Evolutionary conservation across 805 yeast species (phyloP).

Genomic region (Candida berthetii): DNA sequence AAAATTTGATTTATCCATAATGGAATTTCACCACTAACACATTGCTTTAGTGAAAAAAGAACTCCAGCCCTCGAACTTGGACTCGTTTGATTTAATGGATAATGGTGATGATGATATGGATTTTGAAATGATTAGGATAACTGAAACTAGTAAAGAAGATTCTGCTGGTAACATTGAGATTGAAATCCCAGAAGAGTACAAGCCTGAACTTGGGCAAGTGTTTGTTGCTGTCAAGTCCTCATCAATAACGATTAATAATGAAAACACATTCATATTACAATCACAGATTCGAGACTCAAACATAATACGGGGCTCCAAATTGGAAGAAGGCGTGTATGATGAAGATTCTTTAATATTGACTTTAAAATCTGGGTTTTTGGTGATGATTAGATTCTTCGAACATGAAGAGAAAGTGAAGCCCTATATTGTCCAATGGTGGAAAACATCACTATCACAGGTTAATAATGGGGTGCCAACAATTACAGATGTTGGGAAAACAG

Average conservation of each 20-base stretch:
- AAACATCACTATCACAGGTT: conserved; percentile 6
- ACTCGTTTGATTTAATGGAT: conserved; percentile 13
- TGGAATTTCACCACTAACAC: conserved; percentile 28
- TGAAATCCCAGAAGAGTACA: conserved; percentile 1
- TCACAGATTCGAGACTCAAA: conserved; percentile 10
- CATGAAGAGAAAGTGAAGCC: conserved; percentile 21
- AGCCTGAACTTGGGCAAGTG: conserved; percentile 9
- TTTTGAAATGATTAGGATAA: conserved; percentile 11
- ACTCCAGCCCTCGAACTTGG: conserved; percentile 14
- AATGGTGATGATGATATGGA: conserved; percentile 14
- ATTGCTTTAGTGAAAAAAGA: conserved; percentile 19
- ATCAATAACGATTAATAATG: conserved; percentile 11
- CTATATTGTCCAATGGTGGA: conserved; percentile 48
- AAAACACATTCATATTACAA: conserved; percentile 6
- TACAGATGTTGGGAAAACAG: conserved; percentile 17
- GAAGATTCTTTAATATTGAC: conserved; percentile 34
- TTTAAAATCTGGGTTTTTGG: conserved; percentile 29
- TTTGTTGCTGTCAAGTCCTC: conserved; percentile 8
- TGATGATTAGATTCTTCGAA: conserved; percentile 31
- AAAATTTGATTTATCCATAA: no score
- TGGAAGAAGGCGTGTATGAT: conserved; percentile 5
- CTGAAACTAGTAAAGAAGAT: conserved; percentile 1
- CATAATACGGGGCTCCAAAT: conserved; percentile 10
- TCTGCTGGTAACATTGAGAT: conserved; percentile 1
- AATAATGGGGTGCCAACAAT: conserved; percentile 11